Percentiles rank a stretch among this genome's conserved stretches.
phyloP scores from a whole-genome alignment of 2,329 filamentous ascomycete genomes.

The Plectosphaerella sp. region DNA sequence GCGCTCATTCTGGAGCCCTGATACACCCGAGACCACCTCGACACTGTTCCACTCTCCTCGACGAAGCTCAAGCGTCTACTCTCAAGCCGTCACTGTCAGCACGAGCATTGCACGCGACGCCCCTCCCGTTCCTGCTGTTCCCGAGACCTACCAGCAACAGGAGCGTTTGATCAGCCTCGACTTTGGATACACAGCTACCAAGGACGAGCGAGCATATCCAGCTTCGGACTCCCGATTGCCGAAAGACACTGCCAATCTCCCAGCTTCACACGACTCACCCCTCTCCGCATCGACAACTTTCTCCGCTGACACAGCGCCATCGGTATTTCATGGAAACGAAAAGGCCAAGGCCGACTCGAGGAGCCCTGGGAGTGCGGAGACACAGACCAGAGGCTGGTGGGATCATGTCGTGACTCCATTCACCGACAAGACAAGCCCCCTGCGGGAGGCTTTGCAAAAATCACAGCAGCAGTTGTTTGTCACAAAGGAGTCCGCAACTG shows the following conservation, averaged over 20 bases:
- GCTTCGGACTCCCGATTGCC: no score
- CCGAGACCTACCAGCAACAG: slow-evolving; percentile 34
- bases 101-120: slow-evolving; percentile 26
- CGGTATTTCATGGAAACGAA: no score
- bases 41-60: slow-evolving; percentile 34
- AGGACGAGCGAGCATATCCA: no score
- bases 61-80: slow-evolving; percentile 57
- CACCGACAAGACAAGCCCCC: slow-evolving; percentile 29
- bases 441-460: slow-evolving; percentile 6
- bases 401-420: slow-evolving; percentile 73
- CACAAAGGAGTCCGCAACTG: neutral
- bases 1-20: slow-evolving; percentile 57
- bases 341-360: slow-evolving; percentile 30
- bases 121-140: slow-evolving; percentile 59
- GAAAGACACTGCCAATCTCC: no score
- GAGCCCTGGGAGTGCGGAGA: slow-evolving; percentile 45
- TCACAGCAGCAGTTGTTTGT: slow-evolving; percentile 8
- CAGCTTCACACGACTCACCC: no score
- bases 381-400: slow-evolving; percentile 70
- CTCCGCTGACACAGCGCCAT: no score
- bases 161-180: slow-evolving; percentile 28
- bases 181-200: slow-evolving; percentile 11
- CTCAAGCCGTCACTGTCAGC: slow-evolving; percentile 41
- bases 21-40: slow-evolving; percentile 48
- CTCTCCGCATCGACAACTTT: no score